Conservation (phyloP, 768 basidiomycete species). For the Lentinula guzmanii region DNA sequence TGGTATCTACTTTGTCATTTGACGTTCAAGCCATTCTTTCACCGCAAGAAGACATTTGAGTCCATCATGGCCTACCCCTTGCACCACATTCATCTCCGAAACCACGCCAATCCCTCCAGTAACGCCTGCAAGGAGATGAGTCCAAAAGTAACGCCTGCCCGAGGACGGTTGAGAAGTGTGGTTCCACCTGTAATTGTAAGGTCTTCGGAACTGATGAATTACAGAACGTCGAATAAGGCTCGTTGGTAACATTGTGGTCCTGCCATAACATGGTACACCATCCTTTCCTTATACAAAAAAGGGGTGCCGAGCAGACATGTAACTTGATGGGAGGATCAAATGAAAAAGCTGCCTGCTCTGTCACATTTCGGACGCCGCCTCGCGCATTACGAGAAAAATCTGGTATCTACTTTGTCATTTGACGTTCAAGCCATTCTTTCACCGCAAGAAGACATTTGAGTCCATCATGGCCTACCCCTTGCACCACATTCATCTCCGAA, state of each 20-base stretch:
- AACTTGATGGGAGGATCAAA: no score
- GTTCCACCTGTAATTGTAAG: no score
- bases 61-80: constrained; percentile 13
- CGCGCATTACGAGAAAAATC: no score
- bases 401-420: not conserved
- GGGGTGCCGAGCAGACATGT: no score
- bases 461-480: constrained; percentile 13
- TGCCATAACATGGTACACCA: no score
- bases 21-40: constrained; percentile 10
- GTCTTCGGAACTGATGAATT: not conserved
- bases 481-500: constrained; percentile 8
- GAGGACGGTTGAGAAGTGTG: not conserved
- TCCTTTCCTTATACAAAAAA: no score
- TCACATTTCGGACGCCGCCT: no score
- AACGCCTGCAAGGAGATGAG: constrained; percentile 21
- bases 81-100: constrained; percentile 8
- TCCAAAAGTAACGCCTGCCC: not conserved
- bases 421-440: constrained; percentile 10
- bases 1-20: not conserved
- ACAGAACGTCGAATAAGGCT: not conserved
- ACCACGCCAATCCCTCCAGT: constrained; percentile 16
- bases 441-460: constrained; percentile 7
- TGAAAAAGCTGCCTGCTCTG: no score
- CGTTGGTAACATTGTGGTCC: not conserved
- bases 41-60: constrained; percentile 7